A percentile compares a stretch with the other conserved stretches of the same genome.
Conservation (phyloP, 805 yeast species). For the Metschnikowia orientalis region DNA sequence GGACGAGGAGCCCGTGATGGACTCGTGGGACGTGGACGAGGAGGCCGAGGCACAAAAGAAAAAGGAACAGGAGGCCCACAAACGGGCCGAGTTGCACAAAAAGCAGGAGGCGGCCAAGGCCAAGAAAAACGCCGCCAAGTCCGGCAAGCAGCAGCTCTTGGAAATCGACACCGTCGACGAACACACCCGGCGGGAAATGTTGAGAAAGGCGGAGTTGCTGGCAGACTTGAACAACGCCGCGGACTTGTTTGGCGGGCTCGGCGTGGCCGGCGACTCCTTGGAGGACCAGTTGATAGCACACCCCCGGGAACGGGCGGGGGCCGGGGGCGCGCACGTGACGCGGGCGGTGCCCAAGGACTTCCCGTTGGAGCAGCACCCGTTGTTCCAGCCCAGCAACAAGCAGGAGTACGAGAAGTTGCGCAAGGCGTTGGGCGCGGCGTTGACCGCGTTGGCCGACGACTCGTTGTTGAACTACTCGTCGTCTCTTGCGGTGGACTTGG, state of each 20-base stretch:
- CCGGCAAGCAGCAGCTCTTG: slow-evolving; percentile 37
- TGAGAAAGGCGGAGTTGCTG: slow-evolving; percentile 74
- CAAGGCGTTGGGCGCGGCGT: slow-evolving; percentile 60
- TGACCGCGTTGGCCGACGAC: slow-evolving; percentile 56
- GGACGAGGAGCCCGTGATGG: slow-evolving; percentile 71
- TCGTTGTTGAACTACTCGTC: slow-evolving; percentile 68
- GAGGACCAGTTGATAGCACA: slow-evolving; percentile 42
- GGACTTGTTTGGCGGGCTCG: slow-evolving; percentile 76
- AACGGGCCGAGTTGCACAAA: slow-evolving; percentile 42
- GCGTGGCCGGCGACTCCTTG: slow-evolving; percentile 40
- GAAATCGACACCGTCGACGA: slow-evolving; percentile 71
- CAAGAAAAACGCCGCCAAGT: slow-evolving; percentile 40
- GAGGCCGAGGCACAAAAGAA: slow-evolving; percentile 59
- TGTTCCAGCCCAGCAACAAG: slow-evolving; percentile 78
- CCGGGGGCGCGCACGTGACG: slow-evolving; percentile 25
- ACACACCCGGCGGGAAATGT: slow-evolving; percentile 65
- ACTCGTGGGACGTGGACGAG: slow-evolving; percentile 83
- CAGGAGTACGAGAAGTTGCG: slow-evolving; percentile 70
- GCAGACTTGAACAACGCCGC: slow-evolving; percentile 92
- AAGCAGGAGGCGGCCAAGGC: slow-evolving; percentile 46
- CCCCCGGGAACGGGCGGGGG: slow-evolving; percentile 48
- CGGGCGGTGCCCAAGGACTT: slow-evolving; percentile 51
- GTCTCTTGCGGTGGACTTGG: slow-evolving; percentile 73
- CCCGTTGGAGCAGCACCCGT: slow-evolving; percentile 65
- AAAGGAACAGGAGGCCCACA: slow-evolving; percentile 39